Conservation (phyloP, 2,329 filamentous ascomycete genomes). For the Alternaria consortialis region DNA sequence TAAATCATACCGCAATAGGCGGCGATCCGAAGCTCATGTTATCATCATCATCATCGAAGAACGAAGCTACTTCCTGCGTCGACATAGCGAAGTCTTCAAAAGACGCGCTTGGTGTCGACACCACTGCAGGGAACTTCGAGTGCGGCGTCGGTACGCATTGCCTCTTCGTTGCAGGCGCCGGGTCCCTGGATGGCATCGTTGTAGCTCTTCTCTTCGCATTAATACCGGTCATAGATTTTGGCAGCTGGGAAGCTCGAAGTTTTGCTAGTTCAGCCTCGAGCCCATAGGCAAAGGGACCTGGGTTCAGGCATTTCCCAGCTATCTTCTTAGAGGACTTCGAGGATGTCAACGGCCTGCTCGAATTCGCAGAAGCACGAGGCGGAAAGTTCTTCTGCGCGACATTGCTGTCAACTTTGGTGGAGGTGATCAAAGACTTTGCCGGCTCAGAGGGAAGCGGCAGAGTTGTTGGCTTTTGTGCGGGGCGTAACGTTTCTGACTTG, state of each 20-base stretch:
- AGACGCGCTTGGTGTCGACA: not conserved
- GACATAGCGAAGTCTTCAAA: constrained; percentile 36
- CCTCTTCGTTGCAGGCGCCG: not conserved
- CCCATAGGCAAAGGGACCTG: constrained; percentile 12
- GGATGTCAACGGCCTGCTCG: not conserved
- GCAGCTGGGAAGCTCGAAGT: constrained; percentile 13
- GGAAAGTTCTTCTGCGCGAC: not conserved
- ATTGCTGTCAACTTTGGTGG: not conserved
- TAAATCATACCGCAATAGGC: constrained; percentile 26
- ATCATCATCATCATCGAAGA: constrained; percentile 41
- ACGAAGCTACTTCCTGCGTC: constrained; percentile 37
- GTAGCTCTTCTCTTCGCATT: constrained; percentile 6
- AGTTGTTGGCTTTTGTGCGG: not conserved
- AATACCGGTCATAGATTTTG: constrained; percentile 1
- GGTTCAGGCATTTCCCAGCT: constrained; percentile 12
- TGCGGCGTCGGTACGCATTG: not conserved
- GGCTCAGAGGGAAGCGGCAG: not conserved
- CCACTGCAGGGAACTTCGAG: not conserved
- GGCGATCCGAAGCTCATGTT: constrained; percentile 32
- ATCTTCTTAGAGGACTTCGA: constrained; percentile 10
- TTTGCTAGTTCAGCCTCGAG: constrained; percentile 11
- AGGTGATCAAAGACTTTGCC: not conserved
- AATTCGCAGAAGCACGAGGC: not conserved
- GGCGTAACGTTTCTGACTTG: not conserved
- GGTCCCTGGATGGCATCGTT: not conserved